Conservation (phyloP, 1,139 yeast species). For the Saccharomycopsis phalli region DNA sequence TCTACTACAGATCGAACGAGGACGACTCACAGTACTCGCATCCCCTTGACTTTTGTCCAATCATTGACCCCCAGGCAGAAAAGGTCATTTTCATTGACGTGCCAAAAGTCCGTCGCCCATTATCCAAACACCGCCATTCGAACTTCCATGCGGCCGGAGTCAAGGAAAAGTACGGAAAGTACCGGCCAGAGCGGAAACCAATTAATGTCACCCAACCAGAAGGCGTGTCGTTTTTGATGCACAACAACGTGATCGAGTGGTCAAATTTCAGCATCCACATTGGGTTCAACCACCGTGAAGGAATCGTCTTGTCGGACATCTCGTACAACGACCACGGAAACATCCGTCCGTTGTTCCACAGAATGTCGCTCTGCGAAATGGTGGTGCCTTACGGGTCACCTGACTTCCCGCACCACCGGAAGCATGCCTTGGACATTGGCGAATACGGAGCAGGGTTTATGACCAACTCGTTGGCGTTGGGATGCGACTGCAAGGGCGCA, state of each 20-base stretch:
- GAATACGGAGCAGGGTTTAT: conserved; percentile 84
- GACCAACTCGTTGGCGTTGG: conserved; percentile 69
- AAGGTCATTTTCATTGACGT: conserved; percentile 68
- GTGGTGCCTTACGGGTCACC: conserved; percentile 81
- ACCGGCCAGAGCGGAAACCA: conserved; percentile 53
- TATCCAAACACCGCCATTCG: conserved; percentile 58
- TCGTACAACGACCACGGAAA: conserved; percentile 66
- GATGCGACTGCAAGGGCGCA: conserved; percentile 81
- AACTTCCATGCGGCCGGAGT: conserved; percentile 60
- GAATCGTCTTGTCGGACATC: conserved; percentile 69
- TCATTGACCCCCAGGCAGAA: conserved; percentile 61
- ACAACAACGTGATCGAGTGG: conserved; percentile 66
- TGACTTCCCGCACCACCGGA: conserved; percentile 72
- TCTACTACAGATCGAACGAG: conserved; percentile 70
- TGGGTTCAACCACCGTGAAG: conserved; percentile 81
- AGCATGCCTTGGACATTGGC: conserved; percentile 80
- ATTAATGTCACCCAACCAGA: conserved; percentile 69
- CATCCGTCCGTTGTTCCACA: conserved; percentile 64
- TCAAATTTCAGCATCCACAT: conserved; percentile 67
- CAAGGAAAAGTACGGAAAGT: conserved; percentile 52
- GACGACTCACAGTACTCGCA: conserved; percentile 80
- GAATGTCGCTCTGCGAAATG: conserved; percentile 74
- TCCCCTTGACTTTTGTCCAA: conserved; percentile 77
- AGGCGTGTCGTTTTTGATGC: conserved; percentile 68
- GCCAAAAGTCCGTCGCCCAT: conserved; percentile 65